These are phyloP conservation scores for Boletus reticuloceps DNA, from an alignment of 768 basidiomycete genomes.

Conservation along the genomic window DNA sequence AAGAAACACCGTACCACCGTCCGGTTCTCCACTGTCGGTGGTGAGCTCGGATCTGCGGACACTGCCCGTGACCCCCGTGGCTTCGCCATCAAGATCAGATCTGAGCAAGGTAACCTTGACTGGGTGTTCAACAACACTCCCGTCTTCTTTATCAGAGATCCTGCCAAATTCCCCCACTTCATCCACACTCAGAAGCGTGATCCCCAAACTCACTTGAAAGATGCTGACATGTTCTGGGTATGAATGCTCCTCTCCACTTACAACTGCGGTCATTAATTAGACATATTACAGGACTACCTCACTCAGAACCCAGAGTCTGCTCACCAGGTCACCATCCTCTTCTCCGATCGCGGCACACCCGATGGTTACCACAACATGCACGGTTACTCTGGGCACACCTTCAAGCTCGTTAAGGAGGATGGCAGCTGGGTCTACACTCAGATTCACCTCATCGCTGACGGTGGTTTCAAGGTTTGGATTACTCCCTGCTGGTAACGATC, in stretches of 20 bases:
- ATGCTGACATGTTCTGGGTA: conserved; percentile 84
- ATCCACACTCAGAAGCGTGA: conserved; percentile 92
- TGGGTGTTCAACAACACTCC: conserved; percentile 94
- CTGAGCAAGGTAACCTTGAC: conserved; percentile 89
- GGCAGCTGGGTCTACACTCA: conserved; percentile 86
- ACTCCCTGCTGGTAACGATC: neutral
- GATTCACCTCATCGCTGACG: conserved; percentile 74
- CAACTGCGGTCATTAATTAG: neutral
- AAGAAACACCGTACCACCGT: conserved; percentile 72
- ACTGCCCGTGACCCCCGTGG: conserved; percentile 94
- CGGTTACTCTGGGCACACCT: conserved; percentile 93
- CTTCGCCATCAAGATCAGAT: conserved; percentile 86
- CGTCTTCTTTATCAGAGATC: conserved; percentile 86
- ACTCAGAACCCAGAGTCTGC: conserved; percentile 86
- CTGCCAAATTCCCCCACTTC: conserved; percentile 89
- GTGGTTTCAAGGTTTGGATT: conserved; percentile 70
- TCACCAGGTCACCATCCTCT: conserved; percentile 85
- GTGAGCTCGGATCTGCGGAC: conserved; percentile 85
- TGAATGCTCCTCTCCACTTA: neutral
- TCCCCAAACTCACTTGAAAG: conserved; percentile 90
- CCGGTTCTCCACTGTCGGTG: conserved; percentile 93
- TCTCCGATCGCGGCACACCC: conserved; percentile 95
- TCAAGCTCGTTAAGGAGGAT: conserved; percentile 81
- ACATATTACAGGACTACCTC: conserved; percentile 70
- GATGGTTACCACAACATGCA: conserved; percentile 85